These are phyloP conservation scores for Suhomyces kilbournensis DNA, from an alignment of 805 yeast genomes.

Conservation along the genomic window DNA sequence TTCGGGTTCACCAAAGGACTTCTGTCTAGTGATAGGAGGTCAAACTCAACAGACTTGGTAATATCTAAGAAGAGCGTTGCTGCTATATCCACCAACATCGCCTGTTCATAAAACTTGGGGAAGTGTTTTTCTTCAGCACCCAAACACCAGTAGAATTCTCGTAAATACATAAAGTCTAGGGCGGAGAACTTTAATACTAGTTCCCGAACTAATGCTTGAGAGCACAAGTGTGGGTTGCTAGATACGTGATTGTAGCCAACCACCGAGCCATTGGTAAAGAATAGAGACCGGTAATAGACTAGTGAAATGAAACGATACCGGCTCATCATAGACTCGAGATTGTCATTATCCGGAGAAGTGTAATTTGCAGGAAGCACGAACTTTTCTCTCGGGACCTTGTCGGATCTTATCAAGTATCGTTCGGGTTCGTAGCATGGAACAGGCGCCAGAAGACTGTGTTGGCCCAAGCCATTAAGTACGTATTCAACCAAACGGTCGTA, in stretches of 20 bases:
- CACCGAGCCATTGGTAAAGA: conserved; percentile 11
- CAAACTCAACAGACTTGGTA: conserved; percentile 11
- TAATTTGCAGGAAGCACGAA: conserved; percentile 4
- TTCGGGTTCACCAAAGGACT: background rate
- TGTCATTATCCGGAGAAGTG: conserved; percentile 17
- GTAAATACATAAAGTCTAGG: conserved; percentile 10
- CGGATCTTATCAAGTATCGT: conserved; percentile 18
- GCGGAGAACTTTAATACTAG: conserved; percentile 9
- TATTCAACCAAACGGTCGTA: conserved; percentile 29
- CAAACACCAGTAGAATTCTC: conserved; percentile 12
- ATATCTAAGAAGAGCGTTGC: conserved; percentile 10
- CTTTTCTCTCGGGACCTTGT: conserved; percentile 12
- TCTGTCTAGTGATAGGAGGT: background rate
- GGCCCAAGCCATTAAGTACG: conserved; percentile 26
- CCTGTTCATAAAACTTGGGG: conserved; percentile 5
- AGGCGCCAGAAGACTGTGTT: conserved; percentile 14
- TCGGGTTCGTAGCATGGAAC: conserved; percentile 27
- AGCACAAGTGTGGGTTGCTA: background rate
- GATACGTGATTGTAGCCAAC: background rate
- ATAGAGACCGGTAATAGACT: conserved; percentile 17
- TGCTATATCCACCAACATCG: conserved; percentile 10
- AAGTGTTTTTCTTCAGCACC: background rate
- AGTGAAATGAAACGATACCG: conserved; percentile 20
- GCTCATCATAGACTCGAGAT: conserved; percentile 24
- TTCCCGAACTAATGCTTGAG: conserved; percentile 9